Evolutionary conservation across 2,329 filamentous ascomycete species (phyloP).

Genomic region (Fusarium chlamydosporum): DNA sequence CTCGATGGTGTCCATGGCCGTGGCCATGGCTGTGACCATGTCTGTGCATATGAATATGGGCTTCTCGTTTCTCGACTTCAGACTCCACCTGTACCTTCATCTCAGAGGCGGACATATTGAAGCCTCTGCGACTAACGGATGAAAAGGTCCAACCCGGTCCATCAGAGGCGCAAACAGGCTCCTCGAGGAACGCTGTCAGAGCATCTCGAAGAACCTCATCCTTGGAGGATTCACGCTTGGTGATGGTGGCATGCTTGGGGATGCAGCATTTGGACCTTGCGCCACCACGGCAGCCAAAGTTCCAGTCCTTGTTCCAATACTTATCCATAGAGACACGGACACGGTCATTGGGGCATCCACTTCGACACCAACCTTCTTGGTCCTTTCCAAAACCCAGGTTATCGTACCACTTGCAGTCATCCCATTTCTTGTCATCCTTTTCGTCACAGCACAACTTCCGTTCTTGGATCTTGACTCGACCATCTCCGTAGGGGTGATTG

Average conservation of each 20-base stretch:
- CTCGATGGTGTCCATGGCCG: not conserved
- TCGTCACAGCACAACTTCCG: conserved; percentile 22
- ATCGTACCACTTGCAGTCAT: conserved; percentile 28
- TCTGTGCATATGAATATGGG: conserved; percentile 1
- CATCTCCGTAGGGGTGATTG: conserved; percentile 1
- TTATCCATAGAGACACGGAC: conserved; percentile 29
- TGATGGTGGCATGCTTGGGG: conserved; percentile 20
- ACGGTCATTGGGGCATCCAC: conserved; percentile 20
- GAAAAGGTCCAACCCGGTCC: conserved; percentile 18
- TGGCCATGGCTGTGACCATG: not conserved
- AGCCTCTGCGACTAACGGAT: conserved; percentile 6
- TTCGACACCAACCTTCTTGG: conserved; percentile 14
- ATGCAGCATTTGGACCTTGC: conserved; percentile 29
- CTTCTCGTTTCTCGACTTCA: conserved; percentile 1
- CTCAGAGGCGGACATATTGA: conserved; percentile 10
- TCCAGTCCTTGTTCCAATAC: conserved; percentile 27
- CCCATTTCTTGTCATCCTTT: conserved; percentile 24
- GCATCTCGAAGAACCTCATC: conserved; percentile 16
- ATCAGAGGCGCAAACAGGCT: conserved; percentile 16
- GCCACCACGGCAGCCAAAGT: conserved; percentile 18
- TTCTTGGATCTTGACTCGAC: conserved; percentile 19
- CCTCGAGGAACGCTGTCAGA: conserved; percentile 14
- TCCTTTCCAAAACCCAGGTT: conserved; percentile 21
- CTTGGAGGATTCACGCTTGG: conserved; percentile 18
- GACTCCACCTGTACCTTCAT: not conserved